Evolutionary conservation across 2,329 filamentous ascomycete species (phyloP).

Genomic region (Chaetoscypha palmicola): DNA sequence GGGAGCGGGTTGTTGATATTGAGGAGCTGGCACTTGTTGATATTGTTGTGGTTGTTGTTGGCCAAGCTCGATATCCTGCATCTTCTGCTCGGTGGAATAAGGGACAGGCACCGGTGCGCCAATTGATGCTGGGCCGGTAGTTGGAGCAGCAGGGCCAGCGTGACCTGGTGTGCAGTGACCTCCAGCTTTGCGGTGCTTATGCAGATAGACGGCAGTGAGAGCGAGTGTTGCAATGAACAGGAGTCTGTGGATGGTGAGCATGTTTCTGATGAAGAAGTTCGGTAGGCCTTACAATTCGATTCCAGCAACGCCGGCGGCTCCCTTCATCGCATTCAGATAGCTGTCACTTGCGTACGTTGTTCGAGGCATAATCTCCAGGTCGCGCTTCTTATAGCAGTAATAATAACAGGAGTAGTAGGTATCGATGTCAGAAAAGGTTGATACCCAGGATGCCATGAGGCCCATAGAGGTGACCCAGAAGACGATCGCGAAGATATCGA

Average conservation of each 20-base stretch:
- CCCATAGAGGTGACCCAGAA: slow-evolving; percentile 7
- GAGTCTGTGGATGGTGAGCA: not conserved
- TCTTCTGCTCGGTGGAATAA: not conserved
- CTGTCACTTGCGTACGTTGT: not conserved
- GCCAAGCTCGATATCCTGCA: not conserved
- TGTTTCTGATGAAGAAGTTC: too few relatives aligned
- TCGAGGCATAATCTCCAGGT: not conserved
- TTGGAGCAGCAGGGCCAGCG: not conserved
- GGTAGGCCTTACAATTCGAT: slow-evolving; percentile 1
- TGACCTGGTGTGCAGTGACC: slow-evolving; percentile 1
- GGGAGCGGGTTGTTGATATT: too few relatives aligned
- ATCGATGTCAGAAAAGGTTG: not conserved
- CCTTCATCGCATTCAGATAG: slow-evolving; percentile 2
- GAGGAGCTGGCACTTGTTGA: not conserved
- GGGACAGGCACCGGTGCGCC: not conserved
- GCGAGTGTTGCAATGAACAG: slow-evolving; percentile 1
- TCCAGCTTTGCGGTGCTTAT: slow-evolving; percentile 4
- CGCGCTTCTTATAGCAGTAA: slow-evolving; percentile 5
- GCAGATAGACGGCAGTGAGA: not conserved
- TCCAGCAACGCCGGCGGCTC: slow-evolving; percentile 1
- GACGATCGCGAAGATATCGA: slow-evolving; percentile 4
- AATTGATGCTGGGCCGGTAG: not conserved
- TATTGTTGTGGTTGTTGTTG: not conserved
- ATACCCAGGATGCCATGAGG: slow-evolving; percentile 1
- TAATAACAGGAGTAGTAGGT: not conserved